Evolutionary conservation across 441 rosid genomes (phyloP).

Genomic region (Oxalis stricta): DNA sequence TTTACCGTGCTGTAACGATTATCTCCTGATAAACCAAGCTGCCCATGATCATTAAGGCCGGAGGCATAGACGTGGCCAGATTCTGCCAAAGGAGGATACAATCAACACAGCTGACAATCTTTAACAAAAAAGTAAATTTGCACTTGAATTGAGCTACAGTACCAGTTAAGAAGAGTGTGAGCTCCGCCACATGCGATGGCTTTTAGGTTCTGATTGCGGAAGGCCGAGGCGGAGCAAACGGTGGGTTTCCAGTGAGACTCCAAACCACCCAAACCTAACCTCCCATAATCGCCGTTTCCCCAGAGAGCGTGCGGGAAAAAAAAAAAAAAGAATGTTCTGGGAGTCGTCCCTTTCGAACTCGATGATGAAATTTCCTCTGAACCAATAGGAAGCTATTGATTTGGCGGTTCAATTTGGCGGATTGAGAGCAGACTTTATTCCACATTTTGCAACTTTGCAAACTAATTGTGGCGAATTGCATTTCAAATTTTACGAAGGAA

Average conservation of each 20-base stretch:
- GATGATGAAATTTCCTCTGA: too few relatives aligned
- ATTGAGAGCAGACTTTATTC: too few relatives aligned
- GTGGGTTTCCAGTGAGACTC: slow-evolving; percentile 60
- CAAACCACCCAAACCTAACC: slow-evolving; percentile 63
- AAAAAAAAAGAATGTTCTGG: too few relatives aligned
- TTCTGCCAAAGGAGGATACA: slow-evolving; percentile 33
- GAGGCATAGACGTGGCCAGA: slow-evolving; percentile 69
- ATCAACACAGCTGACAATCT: slow-evolving; percentile 3
- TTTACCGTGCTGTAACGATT: slow-evolving; percentile 37
- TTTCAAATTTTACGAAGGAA: too few relatives aligned
- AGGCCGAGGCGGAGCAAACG: slow-evolving; percentile 34
- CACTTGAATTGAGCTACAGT: not conserved
- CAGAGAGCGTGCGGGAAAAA: too few relatives aligned
- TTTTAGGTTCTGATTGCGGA: slow-evolving; percentile 29
- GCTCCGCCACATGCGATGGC: slow-evolving; percentile 93
- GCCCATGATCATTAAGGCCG: slow-evolving; percentile 90
- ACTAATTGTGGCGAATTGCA: too few relatives aligned
- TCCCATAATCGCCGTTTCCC: slow-evolving; percentile 91
- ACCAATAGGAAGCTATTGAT: too few relatives aligned
- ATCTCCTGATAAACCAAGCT: slow-evolving; percentile 48
- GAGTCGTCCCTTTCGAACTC: too few relatives aligned
- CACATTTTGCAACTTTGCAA: too few relatives aligned
- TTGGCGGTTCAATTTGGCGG: too few relatives aligned
- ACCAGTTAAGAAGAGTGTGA: slow-evolving; percentile 89
- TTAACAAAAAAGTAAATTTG: not conserved